These are phyloP conservation scores for Polygonum maritimum DNA, from an alignment of 148 eudicot genomes.

Conservation along the genomic window DNA sequence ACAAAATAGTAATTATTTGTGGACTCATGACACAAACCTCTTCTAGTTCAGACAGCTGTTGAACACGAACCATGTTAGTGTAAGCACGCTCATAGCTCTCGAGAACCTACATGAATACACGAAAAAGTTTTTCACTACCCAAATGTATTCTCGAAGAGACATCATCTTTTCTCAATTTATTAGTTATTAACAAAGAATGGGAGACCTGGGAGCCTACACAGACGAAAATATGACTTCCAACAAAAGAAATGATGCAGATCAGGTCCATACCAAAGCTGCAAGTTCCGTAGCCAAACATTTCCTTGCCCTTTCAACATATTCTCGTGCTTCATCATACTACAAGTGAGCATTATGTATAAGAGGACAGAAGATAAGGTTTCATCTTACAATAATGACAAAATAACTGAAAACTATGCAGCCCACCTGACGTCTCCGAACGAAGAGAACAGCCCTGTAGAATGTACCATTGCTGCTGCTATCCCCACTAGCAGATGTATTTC, in stretches of 20 bases:
- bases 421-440: conserved; percentile 89
- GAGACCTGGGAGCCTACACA: neutral
- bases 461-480: conserved; percentile 94
- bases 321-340: conserved; percentile 97
- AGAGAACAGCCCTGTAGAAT: conserved; percentile 82
- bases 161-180: neutral
- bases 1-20: neutral
- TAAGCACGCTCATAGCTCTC: conserved; percentile 99
- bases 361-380: neutral
- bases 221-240: neutral
- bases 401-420: neutral
- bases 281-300: conserved; percentile 94
- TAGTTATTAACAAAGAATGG: neutral
- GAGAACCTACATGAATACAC: conserved; percentile 44
- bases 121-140: neutral
- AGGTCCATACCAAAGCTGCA: conserved; percentile 72
- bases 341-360: conserved; percentile 5
- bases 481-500: conserved; percentile 80
- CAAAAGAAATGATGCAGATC: neutral
- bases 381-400: neutral
- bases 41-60: conserved; percentile 92
- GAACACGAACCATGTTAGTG: conserved; percentile 98
- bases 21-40: conserved; percentile 42
- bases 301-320: conserved; percentile 91
- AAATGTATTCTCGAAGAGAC: neutral